These are phyloP conservation scores for Haematococcus lacustris DNA, from an alignment of 139 green algal species.

Conservation along the genomic window DNA sequence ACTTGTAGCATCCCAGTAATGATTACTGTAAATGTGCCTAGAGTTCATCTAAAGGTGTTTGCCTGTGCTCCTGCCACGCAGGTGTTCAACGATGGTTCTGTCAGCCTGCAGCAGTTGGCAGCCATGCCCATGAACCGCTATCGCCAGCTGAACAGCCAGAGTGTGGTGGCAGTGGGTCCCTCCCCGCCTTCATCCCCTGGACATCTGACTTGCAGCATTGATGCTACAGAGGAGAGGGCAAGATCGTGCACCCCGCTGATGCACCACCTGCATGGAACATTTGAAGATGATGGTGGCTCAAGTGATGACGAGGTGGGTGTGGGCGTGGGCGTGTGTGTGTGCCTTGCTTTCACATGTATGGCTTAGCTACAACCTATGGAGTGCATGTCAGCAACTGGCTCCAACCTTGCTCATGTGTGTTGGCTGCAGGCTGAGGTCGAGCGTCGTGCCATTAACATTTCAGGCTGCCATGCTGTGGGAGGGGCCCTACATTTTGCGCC, in stretches of 20 bases:
- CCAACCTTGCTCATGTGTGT: background rate
- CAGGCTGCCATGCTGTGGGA: conserved; percentile 10
- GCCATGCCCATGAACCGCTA: background rate
- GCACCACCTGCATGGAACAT: background rate
- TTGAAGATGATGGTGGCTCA: background rate
- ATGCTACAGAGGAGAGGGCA: background rate
- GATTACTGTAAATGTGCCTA: background rate
- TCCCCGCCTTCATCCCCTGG: background rate
- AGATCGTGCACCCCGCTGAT: background rate
- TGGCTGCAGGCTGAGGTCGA: conserved; percentile 1
- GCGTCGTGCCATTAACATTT: background rate
- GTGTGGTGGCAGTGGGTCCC: background rate
- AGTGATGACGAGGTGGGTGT: background rate
- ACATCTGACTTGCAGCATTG: background rate
- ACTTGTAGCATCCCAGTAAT: background rate
- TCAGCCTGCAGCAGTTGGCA: background rate
- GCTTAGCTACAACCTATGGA: background rate
- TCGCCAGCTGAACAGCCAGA: background rate
- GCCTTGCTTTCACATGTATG: background rate
- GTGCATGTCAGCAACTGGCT: background rate
- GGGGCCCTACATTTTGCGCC: background rate
- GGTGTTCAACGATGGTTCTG: conserved; percentile 2
- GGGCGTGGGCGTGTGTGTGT: background rate
- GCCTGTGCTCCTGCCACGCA: background rate
- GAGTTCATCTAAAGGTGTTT: background rate